Evolutionary conservation across 1,139 yeast genomes (phyloP).

Genomic region (Yamadazyma conglobata): DNA sequence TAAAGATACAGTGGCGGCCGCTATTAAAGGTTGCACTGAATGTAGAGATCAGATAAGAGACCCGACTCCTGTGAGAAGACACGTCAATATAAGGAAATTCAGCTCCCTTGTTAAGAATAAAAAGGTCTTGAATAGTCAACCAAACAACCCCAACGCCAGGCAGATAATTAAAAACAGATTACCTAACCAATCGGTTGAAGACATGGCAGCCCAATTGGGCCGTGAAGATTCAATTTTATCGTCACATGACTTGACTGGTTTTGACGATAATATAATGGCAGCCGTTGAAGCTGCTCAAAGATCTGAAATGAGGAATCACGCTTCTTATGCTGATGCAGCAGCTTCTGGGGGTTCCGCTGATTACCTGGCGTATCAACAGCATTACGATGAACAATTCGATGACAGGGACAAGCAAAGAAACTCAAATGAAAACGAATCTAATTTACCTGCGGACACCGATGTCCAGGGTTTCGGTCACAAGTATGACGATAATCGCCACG

Average conservation of each 20-base stretch:
- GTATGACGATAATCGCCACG: constrained; percentile 41
- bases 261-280: constrained; percentile 58
- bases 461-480: constrained; percentile 53
- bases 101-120: constrained; percentile 13
- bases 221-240: constrained; percentile 29
- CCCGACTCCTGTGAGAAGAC: constrained; percentile 27
- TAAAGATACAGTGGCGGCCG: constrained; percentile 81
- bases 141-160: constrained; percentile 24
- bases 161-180: constrained; percentile 20
- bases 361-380: constrained; percentile 18
- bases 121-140: constrained; percentile 18
- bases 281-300: constrained; percentile 65
- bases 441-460: constrained; percentile 57
- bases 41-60: constrained; percentile 53
- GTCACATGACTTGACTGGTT: constrained; percentile 39
- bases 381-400: constrained; percentile 18
- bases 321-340: constrained; percentile 41
- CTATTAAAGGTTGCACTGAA: constrained; percentile 70
- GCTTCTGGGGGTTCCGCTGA: constrained; percentile 34
- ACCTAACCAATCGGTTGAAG: constrained; percentile 22
- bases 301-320: constrained; percentile 24
- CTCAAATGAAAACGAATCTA: constrained; percentile 3
- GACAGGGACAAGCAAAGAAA: constrained; percentile 4
- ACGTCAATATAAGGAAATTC: constrained; percentile 20
- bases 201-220: constrained; percentile 34